A percentile compares a stretch with the other conserved stretches of the same genome.
phyloP scores from a whole-genome alignment of 2,329 filamentous ascomycete genomes.

The Alternaria sp. region DNA sequence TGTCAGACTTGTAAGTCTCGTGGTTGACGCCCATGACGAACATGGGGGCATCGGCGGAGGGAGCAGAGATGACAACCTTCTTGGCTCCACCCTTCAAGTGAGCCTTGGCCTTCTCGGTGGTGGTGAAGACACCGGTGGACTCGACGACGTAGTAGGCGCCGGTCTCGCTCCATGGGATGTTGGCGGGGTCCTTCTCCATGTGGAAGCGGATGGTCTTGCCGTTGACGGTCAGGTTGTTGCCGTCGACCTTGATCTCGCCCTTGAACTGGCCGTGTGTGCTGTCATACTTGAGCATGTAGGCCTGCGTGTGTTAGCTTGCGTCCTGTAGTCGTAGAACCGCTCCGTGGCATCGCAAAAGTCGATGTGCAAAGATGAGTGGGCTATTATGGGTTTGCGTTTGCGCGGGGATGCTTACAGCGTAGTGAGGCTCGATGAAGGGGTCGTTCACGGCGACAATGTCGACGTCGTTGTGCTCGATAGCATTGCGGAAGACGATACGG shows the following conservation, averaged over 20 bases:
- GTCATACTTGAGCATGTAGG: conserved; percentile 99
- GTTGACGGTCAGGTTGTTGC: conserved; percentile 81
- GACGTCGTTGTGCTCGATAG: conserved; percentile 86
- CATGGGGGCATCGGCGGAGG: conserved; percentile 96
- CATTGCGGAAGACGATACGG: conserved; percentile 98
- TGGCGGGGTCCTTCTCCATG: conserved; percentile 85
- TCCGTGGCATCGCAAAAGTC: background rate
- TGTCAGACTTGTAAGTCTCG: conserved; percentile 86
- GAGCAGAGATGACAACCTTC: conserved; percentile 87
- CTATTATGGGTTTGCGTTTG: background rate
- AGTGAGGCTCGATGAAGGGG: conserved; percentile 97
- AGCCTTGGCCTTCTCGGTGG: conserved; percentile 90
- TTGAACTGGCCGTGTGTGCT: conserved; percentile 97
- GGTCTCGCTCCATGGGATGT: conserved; percentile 88
- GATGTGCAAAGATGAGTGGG: background rate
- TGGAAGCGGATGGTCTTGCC: conserved; percentile 96
- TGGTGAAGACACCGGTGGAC: conserved; percentile 99
- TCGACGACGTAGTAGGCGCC: conserved; percentile 94
- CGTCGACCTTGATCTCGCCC: conserved; percentile 79
- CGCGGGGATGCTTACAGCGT: conserved; percentile 76
- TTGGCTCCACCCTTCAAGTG: conserved; percentile 97
- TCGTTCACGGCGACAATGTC: conserved; percentile 98
- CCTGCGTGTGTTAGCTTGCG: conserved; percentile 61
- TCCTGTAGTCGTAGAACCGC: background rate
- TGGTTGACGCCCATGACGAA: conserved; percentile 99